Percentiles rank a stretch among this genome's conserved stretches.
Evolutionary conservation across 306 rosid genomes (phyloP).

Genomic region (Pyrus bretschneideri): DNA sequence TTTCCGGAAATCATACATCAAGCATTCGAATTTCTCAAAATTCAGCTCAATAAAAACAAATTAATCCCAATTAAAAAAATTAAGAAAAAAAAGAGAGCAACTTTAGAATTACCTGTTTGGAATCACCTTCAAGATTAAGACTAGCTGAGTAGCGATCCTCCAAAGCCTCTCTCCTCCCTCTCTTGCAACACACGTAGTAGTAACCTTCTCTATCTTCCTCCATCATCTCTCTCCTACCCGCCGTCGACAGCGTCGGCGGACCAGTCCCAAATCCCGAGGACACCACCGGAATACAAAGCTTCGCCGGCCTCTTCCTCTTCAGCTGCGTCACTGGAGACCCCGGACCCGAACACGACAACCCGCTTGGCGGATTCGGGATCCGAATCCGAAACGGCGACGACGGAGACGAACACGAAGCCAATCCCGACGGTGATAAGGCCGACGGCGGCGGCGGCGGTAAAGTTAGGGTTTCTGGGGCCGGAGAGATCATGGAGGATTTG

Average conservation of each 20-base stretch:
- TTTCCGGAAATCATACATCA: neutral
- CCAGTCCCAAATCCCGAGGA: conserved; percentile 35
- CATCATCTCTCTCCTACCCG: conserved; percentile 39
- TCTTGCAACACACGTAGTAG: conserved; percentile 72
- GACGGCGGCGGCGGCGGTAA: conserved; percentile 44
- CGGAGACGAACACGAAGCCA: conserved; percentile 43
- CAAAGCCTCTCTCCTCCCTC: conserved; percentile 86
- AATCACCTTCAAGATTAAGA: conserved; percentile 56
- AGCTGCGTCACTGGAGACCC: conserved; percentile 27
- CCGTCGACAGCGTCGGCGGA: conserved; percentile 40
- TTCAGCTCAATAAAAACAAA: neutral
- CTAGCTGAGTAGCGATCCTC: conserved; percentile 82
- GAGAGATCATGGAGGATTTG: conserved; percentile 36
- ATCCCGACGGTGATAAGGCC: conserved; percentile 45
- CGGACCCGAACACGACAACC: conserved; percentile 15
- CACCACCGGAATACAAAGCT: conserved; percentile 64
- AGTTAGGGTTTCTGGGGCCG: conserved; percentile 45
- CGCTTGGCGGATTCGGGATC: conserved; percentile 44
- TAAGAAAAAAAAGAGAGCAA: neutral
- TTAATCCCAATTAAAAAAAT: neutral
- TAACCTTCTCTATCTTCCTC: conserved; percentile 56
- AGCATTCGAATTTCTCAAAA: conserved; percentile 10
- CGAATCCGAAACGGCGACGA: conserved; percentile 66
- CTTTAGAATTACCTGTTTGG: conserved; percentile 53
- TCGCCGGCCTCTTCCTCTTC: conserved; percentile 87